Evolutionary conservation across 805 yeast species (phyloP), one percentile per base, ranked within the genome.

Genomic region (Pichia sporocuriosa): DNA sequence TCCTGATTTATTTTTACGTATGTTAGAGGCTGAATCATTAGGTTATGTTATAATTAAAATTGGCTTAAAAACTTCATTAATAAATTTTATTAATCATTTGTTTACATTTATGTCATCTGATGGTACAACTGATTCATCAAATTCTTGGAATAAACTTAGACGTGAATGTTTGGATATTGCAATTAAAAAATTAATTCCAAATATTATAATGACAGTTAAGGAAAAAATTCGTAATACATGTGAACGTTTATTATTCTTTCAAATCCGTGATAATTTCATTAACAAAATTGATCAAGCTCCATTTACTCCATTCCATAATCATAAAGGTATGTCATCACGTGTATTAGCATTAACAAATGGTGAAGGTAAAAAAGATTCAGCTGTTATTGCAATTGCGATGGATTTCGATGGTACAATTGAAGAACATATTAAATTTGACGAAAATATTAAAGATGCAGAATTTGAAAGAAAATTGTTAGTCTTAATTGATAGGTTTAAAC

Each of bases 221-320:
- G 97, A 89, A 54, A 84, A 80, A 41, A 68, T 90, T 41, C 76
- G 87, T 42, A 74, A 82, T 43, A 81, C 73, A 42, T 84, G 96
- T 65, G 84, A 84, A 58, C 73, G 84, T 42, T 58, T 77, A 32
- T 69, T 93, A 34, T 79, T 79, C 38, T 72, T 69, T 44, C 80
- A 81, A 44, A 77, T 90, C 27, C 80, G 97, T 51, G 71, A 73
- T 32, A 68, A 73, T 23, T 83, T 90, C 55, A 67, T 77, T 58
- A 70, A 74, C 19, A 82, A 80, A 54, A 70, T 93, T 27, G 93
- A 90, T 59, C 97, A 89, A 66, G 96, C 97, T 2, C 97, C 99
- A 25, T 89, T 68, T 62, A 79, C 84, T 51, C 96, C 97, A 6
- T 72, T 75, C 35, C 82, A 84, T 5, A 81, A 72, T 50, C 84